Evolutionary conservation across 2,329 filamentous ascomycete species (phyloP).

Genomic region (Westerdykella ornata): DNA sequence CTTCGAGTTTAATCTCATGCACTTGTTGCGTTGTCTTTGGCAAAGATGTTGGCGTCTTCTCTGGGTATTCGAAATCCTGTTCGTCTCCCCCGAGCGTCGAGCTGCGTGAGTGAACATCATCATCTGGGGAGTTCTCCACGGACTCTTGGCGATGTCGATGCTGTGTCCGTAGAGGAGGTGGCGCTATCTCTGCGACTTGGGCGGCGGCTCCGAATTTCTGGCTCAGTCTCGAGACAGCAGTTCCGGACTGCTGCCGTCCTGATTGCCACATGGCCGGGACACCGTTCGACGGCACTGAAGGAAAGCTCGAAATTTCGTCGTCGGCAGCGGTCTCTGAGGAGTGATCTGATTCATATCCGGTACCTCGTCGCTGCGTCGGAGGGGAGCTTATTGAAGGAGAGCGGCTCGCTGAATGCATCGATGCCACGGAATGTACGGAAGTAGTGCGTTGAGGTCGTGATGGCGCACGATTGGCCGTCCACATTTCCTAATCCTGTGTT

Average conservation of each 20-base stretch:
- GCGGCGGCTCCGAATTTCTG: slow-evolving; percentile 18
- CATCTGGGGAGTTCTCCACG: slow-evolving; percentile 18
- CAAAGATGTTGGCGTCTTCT: slow-evolving; percentile 25
- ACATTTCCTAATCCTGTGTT: slow-evolving; percentile 22
- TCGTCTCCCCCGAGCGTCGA: slow-evolving; percentile 32
- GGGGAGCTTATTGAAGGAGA: slow-evolving; percentile 22
- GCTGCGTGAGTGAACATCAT: slow-evolving; percentile 26
- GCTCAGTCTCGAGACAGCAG: slow-evolving; percentile 17
- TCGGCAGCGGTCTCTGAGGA: slow-evolving; percentile 26
- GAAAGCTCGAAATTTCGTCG: slow-evolving; percentile 16
- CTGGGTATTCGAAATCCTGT: slow-evolving; percentile 22
- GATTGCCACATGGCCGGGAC: slow-evolving; percentile 27
- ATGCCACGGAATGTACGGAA: slow-evolving; percentile 28
- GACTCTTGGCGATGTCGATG: slow-evolving; percentile 6
- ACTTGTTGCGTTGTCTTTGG: slow-evolving; percentile 8
- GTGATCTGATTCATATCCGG: slow-evolving; percentile 29
- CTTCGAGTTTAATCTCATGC: slow-evolving; percentile 10
- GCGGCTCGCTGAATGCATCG: slow-evolving; percentile 22
- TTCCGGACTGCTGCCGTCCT: slow-evolving; percentile 13
- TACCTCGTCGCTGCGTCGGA: slow-evolving; percentile 15
- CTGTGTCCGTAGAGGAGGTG: slow-evolving; percentile 11
- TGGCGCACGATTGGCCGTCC: slow-evolving; percentile 25
- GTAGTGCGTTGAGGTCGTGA: slow-evolving; percentile 23
- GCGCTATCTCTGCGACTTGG: slow-evolving; percentile 8
- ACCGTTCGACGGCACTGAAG: slow-evolving; percentile 9